These are phyloP conservation scores for Funneliformis geosporum DNA, from an alignment of 192 early-diverging fungal genomes.

Conservation along the genomic window DNA sequence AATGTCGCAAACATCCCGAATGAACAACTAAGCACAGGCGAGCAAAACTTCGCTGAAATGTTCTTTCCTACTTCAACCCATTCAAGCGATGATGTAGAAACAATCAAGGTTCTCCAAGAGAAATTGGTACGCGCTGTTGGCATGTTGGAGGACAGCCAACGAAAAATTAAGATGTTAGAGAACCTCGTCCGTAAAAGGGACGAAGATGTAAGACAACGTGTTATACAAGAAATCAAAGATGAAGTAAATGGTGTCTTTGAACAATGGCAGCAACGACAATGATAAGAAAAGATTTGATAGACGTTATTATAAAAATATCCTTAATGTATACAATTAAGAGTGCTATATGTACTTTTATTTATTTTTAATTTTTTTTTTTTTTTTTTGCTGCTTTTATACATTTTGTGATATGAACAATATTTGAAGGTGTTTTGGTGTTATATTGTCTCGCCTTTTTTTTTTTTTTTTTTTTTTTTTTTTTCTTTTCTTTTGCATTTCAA, in stretches of 20 bases:
- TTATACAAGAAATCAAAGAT: neutral
- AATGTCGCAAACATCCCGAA: neutral
- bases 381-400: neutral
- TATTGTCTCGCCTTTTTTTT: too few species aligned
- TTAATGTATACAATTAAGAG: neutral
- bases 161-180: conserved; percentile 13
- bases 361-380: neutral
- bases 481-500: neutral
- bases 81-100: conserved; percentile 1
- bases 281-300: too few species aligned
- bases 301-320: too few species aligned
- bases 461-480: neutral
- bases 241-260: conserved; percentile 4
- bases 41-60: neutral
- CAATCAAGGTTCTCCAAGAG: neutral
- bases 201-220: conserved; percentile 19
- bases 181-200: conserved; percentile 20
- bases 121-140: conserved; percentile 15
- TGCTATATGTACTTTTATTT: neutral
- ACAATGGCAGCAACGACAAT: neutral
- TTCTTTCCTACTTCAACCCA: neutral
- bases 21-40: neutral
- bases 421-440: neutral
- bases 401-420: neutral
- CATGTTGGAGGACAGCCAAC: conserved; percentile 26